These are phyloP conservation scores for Arabidopsis lyrata DNA, from an alignment of 441 rosid genomes.

Conservation along the genomic window DNA sequence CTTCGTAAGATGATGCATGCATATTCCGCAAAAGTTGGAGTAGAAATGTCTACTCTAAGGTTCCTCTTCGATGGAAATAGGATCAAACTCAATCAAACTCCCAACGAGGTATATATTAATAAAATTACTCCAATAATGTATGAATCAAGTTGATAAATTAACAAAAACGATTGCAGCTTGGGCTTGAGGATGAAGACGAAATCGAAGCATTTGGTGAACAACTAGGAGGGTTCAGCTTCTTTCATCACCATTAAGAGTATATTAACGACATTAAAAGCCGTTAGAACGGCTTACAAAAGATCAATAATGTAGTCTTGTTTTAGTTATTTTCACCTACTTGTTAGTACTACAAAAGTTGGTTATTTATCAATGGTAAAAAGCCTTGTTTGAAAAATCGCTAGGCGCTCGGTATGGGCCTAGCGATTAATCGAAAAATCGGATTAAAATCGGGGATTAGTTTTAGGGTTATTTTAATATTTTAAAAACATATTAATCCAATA, in stretches of 20 bases:
- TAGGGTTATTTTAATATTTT: too few relatives aligned
- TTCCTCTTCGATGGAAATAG: conserved; percentile 16
- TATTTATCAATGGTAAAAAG: too few relatives aligned
- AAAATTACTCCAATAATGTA: background rate
- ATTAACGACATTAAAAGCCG: background rate
- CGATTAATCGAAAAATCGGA: too few relatives aligned
- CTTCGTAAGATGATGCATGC: conserved; percentile 28
- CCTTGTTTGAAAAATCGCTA: too few relatives aligned
- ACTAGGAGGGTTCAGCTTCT: background rate
- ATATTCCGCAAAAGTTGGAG: conserved; percentile 11
- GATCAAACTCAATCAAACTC: conserved; percentile 31
- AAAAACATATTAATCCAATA: too few relatives aligned
- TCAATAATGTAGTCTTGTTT: background rate
- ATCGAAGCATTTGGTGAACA: conserved; percentile 15
- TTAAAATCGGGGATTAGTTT: too few relatives aligned
- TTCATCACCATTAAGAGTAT: background rate
- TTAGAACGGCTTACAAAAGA: background rate
- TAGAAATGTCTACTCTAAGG: background rate
- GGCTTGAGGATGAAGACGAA: conserved; percentile 30
- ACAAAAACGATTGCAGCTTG: background rate
- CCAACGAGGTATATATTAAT: conserved; percentile 17
- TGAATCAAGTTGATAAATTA: conserved; percentile 1
- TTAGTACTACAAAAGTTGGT: background rate
- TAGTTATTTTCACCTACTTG: background rate
- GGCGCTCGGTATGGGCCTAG: too few relatives aligned